phyloP scores from a whole-genome alignment of 2,329 filamentous ascomycete genomes.

The Aspergillus latus region DNA sequence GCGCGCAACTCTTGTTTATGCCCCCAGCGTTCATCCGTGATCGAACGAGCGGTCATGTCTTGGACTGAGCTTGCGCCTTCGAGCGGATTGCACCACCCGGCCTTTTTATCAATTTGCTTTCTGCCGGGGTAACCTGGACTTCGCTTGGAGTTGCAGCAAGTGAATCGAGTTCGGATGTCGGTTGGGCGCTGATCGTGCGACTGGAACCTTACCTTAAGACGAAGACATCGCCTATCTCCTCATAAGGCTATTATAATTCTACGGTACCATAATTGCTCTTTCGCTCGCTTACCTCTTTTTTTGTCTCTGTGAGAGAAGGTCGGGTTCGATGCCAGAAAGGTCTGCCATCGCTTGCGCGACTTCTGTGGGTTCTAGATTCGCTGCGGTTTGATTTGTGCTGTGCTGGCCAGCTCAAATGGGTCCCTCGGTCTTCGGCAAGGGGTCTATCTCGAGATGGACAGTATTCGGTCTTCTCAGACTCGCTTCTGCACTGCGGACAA shows the following conservation, averaged over 20 bases:
- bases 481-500: slow-evolving; percentile 32
- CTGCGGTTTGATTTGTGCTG: not conserved
- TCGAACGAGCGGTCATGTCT: slow-evolving; percentile 4
- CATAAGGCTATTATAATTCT: not conserved
- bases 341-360: not conserved
- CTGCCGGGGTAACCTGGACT: not conserved
- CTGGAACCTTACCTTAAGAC: not conserved
- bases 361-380: slow-evolving; percentile 1
- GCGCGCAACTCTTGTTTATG: slow-evolving; percentile 11
- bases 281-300: not conserved
- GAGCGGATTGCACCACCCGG: slow-evolving; percentile 6
- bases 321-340: slow-evolving; percentile 16
- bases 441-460: slow-evolving; percentile 21
- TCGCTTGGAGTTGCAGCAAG: not conserved
- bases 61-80: not conserved
- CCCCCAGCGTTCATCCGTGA: slow-evolving; percentile 14
- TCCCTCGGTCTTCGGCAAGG: slow-evolving; percentile 14
- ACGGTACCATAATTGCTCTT: not conserved
- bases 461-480: slow-evolving; percentile 24
- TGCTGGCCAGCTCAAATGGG: slow-evolving; percentile 20
- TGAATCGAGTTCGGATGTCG: slow-evolving; percentile 8
- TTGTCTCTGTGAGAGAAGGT: not conserved
- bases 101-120: slow-evolving; percentile 10
- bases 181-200: slow-evolving; percentile 8
- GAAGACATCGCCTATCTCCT: not conserved